Conservation (phyloP, 1,139 yeast genomes). For the Wickerhamomyces sp. region DNA sequence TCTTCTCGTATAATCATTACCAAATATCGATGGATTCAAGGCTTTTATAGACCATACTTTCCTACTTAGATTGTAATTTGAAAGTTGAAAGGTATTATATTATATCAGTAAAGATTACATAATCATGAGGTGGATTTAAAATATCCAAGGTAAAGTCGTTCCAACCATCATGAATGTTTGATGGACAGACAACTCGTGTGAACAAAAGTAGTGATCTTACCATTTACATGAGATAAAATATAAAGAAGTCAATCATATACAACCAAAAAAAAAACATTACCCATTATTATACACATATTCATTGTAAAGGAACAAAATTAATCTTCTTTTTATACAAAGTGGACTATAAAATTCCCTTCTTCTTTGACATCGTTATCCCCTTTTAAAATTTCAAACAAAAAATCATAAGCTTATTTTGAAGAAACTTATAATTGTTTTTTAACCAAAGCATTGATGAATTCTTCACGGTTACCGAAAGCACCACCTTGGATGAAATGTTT, state of each 20-base stretch:
- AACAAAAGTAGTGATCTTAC: no score
- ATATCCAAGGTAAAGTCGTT: no score
- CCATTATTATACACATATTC: slow-evolving; percentile 1
- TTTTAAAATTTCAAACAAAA: neutral
- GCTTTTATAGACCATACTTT: no score
- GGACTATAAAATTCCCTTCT: slow-evolving; percentile 28
- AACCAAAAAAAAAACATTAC: neutral
- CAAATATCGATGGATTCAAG: no score
- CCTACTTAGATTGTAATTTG: no score
- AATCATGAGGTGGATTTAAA: no score
- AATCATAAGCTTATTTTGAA: neutral
- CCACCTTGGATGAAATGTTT: slow-evolving; percentile 99
- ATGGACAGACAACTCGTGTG: no score
- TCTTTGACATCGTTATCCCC: slow-evolving; percentile 13
- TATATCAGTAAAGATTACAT: no score
- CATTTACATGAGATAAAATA: no score
- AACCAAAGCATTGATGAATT: slow-evolving; percentile 95
- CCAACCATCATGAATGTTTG: no score
- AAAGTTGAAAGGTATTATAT: no score
- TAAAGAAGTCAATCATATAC: neutral
- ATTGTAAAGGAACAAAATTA: slow-evolving; percentile 1
- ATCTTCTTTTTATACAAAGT: neutral
- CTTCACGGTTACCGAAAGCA: slow-evolving; percentile 99
- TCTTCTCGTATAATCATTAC: no score
- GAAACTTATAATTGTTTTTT: slow-evolving; percentile 45